Evolutionary conservation across 768 basidiomycete species (phyloP).

Genomic region (Termitomyces sp.): DNA sequence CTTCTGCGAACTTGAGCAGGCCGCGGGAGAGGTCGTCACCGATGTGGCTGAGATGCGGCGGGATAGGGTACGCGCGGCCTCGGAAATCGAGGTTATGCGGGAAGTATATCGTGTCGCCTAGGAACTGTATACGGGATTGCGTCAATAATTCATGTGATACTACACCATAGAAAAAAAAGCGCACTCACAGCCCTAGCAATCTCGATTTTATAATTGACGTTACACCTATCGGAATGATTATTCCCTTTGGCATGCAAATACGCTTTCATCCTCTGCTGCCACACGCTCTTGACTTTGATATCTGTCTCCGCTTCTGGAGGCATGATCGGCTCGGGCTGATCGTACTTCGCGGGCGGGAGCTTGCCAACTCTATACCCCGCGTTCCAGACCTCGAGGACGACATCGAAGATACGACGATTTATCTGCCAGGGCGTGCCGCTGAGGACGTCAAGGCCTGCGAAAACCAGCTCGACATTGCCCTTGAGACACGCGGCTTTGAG

Average conservation of each 20-base stretch:
- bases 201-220: slow-evolving; percentile 94
- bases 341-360: slow-evolving; percentile 70
- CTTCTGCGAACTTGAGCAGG: slow-evolving; percentile 75
- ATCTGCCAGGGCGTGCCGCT: slow-evolving; percentile 88
- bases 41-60: slow-evolving; percentile 92
- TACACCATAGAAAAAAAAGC: not conserved
- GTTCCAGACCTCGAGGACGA: slow-evolving; percentile 83
- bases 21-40: slow-evolving; percentile 92
- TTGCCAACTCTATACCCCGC: slow-evolving; percentile 75
- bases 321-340: slow-evolving; percentile 57
- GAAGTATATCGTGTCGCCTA: slow-evolving; percentile 83
- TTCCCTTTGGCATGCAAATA: slow-evolving; percentile 59
- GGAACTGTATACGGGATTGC: slow-evolving; percentile 48
- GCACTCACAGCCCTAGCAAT: slow-evolving; percentile 79
- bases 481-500: slow-evolving; percentile 65
- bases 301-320: slow-evolving; percentile 40
- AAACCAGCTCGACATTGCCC: slow-evolving; percentile 80
- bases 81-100: slow-evolving; percentile 98
- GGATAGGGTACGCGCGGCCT: slow-evolving; percentile 94
- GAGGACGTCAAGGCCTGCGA: slow-evolving; percentile 84
- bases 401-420: slow-evolving; percentile 72
- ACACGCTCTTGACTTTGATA: slow-evolving; percentile 47
- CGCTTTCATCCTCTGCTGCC: slow-evolving; percentile 47
- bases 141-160: not conserved
- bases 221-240: slow-evolving; percentile 90